Evolutionary conservation across 2,329 filamentous ascomycete genomes (phyloP).

Genomic region (Botrytis hyacinthi): DNA sequence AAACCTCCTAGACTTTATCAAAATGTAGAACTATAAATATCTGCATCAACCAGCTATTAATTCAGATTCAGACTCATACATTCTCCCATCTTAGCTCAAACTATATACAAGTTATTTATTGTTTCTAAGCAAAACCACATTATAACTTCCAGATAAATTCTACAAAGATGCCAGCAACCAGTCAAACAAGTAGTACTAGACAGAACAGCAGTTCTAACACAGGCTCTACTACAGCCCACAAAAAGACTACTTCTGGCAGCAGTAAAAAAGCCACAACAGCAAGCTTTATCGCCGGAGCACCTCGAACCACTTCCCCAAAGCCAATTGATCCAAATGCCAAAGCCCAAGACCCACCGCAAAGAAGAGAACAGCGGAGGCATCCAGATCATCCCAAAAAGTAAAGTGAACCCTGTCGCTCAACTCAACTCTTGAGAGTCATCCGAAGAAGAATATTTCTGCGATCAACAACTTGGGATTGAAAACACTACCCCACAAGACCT

Average conservation of each 20-base stretch:
- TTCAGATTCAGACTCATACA: too few species aligned
- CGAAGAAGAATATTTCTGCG: neutral
- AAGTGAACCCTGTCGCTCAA: neutral
- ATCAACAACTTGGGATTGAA: neutral
- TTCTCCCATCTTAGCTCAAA: neutral
- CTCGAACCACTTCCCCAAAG: neutral
- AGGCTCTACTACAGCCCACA: neutral
- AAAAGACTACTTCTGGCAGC: neutral
- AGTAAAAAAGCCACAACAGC: neutral
- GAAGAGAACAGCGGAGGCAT: too few species aligned
- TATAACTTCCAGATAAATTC: neutral
- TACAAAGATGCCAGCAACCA: neutral
- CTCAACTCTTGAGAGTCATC: neutral
- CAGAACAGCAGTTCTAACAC: neutral
- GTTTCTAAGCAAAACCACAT: neutral
- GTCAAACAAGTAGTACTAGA: fast-evolving
- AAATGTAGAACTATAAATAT: neutral
- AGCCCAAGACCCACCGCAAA: neutral
- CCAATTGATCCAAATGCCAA: neutral
- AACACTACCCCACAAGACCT: fast-evolving
- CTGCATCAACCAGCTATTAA: too few species aligned
- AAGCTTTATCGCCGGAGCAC: too few species aligned
- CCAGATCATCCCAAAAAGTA: too few species aligned
- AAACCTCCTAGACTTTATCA: neutral
- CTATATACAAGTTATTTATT: neutral